A percentile compares a stretch with the other conserved stretches of the same genome.
Conservation (phyloP, 176 grass and related monocot species). For the Lolium perenne region DNA sequence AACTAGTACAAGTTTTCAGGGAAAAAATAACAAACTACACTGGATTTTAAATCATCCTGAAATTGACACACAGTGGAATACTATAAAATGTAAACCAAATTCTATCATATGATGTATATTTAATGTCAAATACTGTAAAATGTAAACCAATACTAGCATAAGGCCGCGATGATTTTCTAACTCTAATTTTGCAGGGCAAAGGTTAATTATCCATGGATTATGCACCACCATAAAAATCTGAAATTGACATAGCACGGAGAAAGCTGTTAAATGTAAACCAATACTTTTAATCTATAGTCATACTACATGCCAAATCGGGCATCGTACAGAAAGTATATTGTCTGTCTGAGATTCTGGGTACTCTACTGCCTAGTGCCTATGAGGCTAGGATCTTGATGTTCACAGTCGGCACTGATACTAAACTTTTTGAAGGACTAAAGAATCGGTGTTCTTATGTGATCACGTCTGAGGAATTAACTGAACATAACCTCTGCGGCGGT, state of each 20-base stretch:
- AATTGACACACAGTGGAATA: neutral
- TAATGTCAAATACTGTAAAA: neutral
- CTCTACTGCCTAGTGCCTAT: neutral
- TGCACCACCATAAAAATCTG: too few species aligned
- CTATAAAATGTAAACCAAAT: neutral
- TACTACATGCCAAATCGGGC: too few species aligned
- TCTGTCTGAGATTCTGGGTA: neutral
- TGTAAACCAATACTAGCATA: neutral
- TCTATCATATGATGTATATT: constrained; percentile 2
- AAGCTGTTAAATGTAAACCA: too few species aligned
- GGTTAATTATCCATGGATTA: neutral
- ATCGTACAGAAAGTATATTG: neutral
- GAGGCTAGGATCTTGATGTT: neutral
- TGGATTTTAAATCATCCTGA: neutral
- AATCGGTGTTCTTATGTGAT: neutral
- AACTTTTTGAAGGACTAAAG: neutral
- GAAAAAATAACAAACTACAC: neutral
- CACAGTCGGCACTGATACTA: neutral
- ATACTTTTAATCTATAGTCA: too few species aligned
- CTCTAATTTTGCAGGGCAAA: too few species aligned
- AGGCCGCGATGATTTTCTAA: neutral
- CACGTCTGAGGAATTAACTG: neutral
- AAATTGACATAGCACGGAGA: too few species aligned
- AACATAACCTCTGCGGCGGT: neutral
- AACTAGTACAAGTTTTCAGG: neutral